Conservation (phyloP, 2,329 filamentous ascomycete genomes). For the Fusarium sarcochroum region DNA sequence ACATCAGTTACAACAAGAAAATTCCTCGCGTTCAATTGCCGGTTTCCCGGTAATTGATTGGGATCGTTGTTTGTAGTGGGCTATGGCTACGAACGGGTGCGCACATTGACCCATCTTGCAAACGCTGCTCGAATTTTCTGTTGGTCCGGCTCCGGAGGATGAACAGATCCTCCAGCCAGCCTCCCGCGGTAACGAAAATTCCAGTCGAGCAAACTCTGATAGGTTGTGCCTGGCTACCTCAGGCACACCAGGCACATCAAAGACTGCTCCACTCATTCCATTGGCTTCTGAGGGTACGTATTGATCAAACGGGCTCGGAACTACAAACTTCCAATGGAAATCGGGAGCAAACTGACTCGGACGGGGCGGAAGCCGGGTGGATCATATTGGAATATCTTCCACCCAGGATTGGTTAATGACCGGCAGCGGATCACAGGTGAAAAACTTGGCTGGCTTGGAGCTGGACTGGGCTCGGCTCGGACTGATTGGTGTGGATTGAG, state of each 20-base stretch:
- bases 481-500: conserved; percentile 9
- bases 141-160: conserved; percentile 19
- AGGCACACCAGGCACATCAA: conserved; percentile 22
- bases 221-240: conserved; percentile 14
- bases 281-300: conserved; percentile 2
- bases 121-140: conserved; percentile 16
- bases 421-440: conserved; percentile 23
- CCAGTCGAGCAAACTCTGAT: conserved; percentile 25
- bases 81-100: not conserved
- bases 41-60: conserved; percentile 4
- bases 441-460: conserved; percentile 25
- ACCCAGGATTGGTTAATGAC: conserved; percentile 32
- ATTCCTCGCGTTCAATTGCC: conserved; percentile 9
- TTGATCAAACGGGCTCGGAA: conserved; percentile 21
- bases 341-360: conserved; percentile 37
- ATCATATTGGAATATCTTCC: conserved; percentile 10
- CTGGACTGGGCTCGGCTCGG: conserved; percentile 26
- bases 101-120: conserved; percentile 10
- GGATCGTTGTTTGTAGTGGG: conserved; percentile 11
- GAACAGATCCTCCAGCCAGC: conserved; percentile 1
- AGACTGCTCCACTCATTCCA: conserved; percentile 1
- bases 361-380: conserved; percentile 34
- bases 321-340: conserved; percentile 25
- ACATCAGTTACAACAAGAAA: conserved; percentile 5
- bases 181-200: conserved; percentile 37